A percentile compares a stretch with the other conserved stretches of the same genome.
Evolutionary conservation across 2,329 filamentous ascomycete genomes (phyloP).

Genomic region (Fusarium sp.): DNA sequence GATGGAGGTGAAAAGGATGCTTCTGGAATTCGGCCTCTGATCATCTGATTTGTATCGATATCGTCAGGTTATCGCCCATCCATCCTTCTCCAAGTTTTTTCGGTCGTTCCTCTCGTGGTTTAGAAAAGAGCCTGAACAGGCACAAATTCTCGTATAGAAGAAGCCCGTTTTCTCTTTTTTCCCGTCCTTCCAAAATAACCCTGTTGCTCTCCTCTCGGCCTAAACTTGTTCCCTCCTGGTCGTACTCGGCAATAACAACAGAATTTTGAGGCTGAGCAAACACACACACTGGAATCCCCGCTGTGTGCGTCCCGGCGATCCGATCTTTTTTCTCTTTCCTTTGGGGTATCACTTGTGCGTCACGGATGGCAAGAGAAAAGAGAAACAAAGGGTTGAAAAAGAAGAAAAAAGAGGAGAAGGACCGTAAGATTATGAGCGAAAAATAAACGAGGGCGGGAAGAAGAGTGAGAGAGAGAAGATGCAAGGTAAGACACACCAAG

Average conservation of each 20-base stretch:
- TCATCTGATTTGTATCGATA: background rate
- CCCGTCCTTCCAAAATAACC: background rate
- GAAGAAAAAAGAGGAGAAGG: background rate
- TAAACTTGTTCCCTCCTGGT: background rate
- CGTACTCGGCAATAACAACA: conserved; percentile 3
- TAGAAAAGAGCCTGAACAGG: background rate
- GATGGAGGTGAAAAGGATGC: background rate
- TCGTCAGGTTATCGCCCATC: background rate
- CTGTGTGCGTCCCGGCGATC: background rate
- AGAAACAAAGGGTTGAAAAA: background rate
- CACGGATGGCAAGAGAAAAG: background rate
- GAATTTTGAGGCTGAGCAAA: background rate
- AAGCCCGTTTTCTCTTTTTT: background rate
- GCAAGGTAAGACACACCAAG: conserved; percentile 5
- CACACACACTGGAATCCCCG: background rate
- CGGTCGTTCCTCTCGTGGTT: background rate
- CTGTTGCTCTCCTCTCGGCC: background rate
- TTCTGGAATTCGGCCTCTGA: background rate
- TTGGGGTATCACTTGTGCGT: background rate
- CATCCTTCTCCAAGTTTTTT: background rate
- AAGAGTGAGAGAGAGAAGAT: background rate
- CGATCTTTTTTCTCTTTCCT: background rate
- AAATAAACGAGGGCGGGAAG: background rate
- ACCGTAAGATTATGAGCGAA: background rate
- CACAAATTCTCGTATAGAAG: background rate